Conservation (phyloP, 2,329 filamentous ascomycete species). For the Cytospora piceae region DNA sequence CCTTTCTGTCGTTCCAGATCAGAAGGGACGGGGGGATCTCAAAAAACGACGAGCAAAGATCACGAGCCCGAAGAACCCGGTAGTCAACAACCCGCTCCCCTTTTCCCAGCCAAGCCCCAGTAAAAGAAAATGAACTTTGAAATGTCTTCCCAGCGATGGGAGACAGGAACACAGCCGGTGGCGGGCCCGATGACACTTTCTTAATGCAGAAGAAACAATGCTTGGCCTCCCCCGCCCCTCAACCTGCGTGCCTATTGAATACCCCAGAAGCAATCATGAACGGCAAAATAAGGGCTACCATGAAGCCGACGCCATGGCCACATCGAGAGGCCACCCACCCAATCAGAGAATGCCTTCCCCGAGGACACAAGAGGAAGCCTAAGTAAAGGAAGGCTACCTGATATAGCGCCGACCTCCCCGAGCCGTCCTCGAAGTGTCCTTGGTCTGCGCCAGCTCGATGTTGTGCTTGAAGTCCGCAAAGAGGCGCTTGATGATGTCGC, state of each 20-base stretch:
- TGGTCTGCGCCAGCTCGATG: slow-evolving; percentile 60
- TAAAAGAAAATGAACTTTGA: not conserved
- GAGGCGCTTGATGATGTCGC: slow-evolving; percentile 62
- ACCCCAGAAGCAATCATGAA: not conserved
- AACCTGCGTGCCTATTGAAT: not conserved
- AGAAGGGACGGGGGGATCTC: not conserved
- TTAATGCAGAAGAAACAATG: not conserved
- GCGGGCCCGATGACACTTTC: not conserved
- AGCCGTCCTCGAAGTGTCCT: slow-evolving; percentile 38
- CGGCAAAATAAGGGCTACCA: not conserved
- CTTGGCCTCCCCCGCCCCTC: no score
- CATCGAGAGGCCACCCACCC: not conserved
- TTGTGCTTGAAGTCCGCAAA: slow-evolving; percentile 68
- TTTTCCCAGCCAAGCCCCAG: not conserved
- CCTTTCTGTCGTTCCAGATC: not conserved
- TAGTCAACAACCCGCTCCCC: not conserved
- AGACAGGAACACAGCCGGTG: not conserved
- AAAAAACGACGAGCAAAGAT: not conserved
- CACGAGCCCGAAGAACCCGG: not conserved
- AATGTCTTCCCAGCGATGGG: not conserved
- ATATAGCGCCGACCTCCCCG: slow-evolving; percentile 19
- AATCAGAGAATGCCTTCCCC: not conserved
- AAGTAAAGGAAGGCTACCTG: slow-evolving; percentile 18
- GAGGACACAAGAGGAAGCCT: not conserved
- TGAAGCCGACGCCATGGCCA: not conserved